Conservation (phyloP, 768 basidiomycete genomes). For the Tremella mesenterica region DNA sequence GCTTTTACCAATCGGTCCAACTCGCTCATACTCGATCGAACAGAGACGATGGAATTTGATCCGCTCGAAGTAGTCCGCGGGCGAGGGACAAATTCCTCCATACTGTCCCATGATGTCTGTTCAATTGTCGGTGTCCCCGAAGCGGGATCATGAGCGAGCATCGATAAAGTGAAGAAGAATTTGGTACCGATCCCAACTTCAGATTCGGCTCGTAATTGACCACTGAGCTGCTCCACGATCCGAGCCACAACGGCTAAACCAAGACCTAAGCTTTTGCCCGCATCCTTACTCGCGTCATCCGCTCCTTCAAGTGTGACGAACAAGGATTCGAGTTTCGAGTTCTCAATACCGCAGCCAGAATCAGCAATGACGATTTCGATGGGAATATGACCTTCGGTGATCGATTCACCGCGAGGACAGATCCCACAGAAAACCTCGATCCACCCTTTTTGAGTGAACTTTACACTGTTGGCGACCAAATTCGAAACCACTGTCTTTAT, state of each 20-base stretch:
- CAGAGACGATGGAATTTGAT: constrained; percentile 10
- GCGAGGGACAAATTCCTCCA: not conserved
- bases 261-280: constrained; percentile 51
- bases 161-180: constrained; percentile 57
- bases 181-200: constrained; percentile 58
- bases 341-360: constrained; percentile 63
- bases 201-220: constrained; percentile 70
- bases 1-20: constrained; percentile 46
- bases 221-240: constrained; percentile 68
- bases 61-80: constrained; percentile 11
- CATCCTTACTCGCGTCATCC: constrained; percentile 42
- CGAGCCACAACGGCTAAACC: constrained; percentile 73
- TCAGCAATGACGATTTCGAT: constrained; percentile 66
- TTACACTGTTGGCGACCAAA: constrained; percentile 69
- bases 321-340: constrained; percentile 61
- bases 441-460: constrained; percentile 58
- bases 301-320: constrained; percentile 75
- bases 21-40: constrained; percentile 27
- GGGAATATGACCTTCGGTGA: constrained; percentile 37
- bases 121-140: not conserved
- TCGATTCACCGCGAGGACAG: constrained; percentile 34
- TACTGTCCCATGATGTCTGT: not conserved
- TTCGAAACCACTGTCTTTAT: constrained; percentile 70
- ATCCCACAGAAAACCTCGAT: constrained; percentile 56
- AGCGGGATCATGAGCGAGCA: constrained; percentile 15